Base-by-base conservation (phyloP, 139 green algal species). In the Limnomonas spitsbergensis region DNA sequence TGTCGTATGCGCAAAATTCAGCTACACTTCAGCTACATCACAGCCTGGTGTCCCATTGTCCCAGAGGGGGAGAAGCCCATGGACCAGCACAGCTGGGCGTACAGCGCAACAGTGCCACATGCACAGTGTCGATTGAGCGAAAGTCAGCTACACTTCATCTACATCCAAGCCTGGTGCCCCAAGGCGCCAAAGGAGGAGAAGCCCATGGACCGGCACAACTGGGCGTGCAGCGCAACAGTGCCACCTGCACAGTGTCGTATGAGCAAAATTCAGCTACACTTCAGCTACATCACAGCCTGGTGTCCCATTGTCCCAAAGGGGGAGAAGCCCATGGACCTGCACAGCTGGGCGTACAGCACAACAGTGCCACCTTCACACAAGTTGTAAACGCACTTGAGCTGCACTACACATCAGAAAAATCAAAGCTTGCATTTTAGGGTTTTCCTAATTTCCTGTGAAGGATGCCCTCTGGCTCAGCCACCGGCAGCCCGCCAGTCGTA, bases 101-200 rank as follows among this genome's bases (percentile, higher is more conserved):
- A 95, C 29, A 95, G 82, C 1, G 91, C 91, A 85, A 95, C 91
- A 9, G 90, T 88, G 32, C 91, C 91, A 27, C 90, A 87, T 93
- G 83, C 29, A 38, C 42, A 27, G 42, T 54, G 42, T 54, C 42
- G 42, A 6, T 9, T 54, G 42, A 6, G 9, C 42, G 9, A 9
- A 54, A 6, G 7, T 54, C 7, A 6, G 42, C 42, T 9, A 54
- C 6, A 54, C 42, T 54, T n/a, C n/a, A n/a, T n/a, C n/a, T n/a
- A n/a, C n/a, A n/a, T n/a, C n/a, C n/a, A n/a, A n/a, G n/a, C 68
- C 35, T 74, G 7, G 29, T 39, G 40, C 92, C 89, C 37, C n/a
- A 76, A 20, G 39, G 75, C 31, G 34, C 77, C 83, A 76, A 84
- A 79, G 0, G 84, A 78, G 2, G 53, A 81, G 66, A 90, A 54